These are phyloP conservation scores for Leccinum subspadiceum DNA, from an alignment of 1,284 basidiomycete genomes.

Conservation along the genomic window DNA sequence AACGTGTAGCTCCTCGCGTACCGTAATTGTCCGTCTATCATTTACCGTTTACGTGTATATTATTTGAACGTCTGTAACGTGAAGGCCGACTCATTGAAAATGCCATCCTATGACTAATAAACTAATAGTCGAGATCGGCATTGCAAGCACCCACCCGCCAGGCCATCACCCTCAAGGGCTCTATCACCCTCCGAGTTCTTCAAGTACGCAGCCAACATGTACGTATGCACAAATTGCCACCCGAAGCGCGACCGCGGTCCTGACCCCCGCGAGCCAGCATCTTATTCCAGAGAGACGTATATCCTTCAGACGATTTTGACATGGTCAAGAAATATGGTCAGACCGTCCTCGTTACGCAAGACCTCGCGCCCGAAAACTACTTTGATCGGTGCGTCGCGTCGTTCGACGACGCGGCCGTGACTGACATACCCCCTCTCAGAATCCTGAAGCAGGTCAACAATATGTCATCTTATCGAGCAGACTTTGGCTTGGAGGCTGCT, in stretches of 20 bases:
- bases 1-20: too few species aligned
- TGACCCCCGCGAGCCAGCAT: slow-evolving; percentile 41
- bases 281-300: slow-evolving; percentile 95
- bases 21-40: too few species aligned
- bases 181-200: slow-evolving; percentile 96
- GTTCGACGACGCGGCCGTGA: background rate
- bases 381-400: slow-evolving; percentile 44
- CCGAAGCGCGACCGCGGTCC: background rate
- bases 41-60: too few species aligned
- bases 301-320: slow-evolving; percentile 77
- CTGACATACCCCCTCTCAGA: slow-evolving; percentile 39
- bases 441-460: slow-evolving; percentile 90
- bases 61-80: too few species aligned
- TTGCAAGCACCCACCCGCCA: slow-evolving; percentile 63
- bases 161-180: slow-evolving; percentile 93
- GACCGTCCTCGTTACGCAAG: too few species aligned
- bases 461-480: slow-evolving; percentile 38
- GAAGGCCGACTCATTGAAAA: too few species aligned
- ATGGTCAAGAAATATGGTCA: too few species aligned
- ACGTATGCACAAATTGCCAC: slow-evolving; percentile 31
- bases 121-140: too few species aligned
- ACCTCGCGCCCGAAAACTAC: too few species aligned
- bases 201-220: slow-evolving; percentile 96
- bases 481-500: background rate
- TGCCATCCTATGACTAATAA: too few species aligned